Evolutionary conservation across 2,329 filamentous ascomycete genomes (phyloP), one percentile per base, ranked within the genome.

Genomic region (Aspergillus cejpii): DNA sequence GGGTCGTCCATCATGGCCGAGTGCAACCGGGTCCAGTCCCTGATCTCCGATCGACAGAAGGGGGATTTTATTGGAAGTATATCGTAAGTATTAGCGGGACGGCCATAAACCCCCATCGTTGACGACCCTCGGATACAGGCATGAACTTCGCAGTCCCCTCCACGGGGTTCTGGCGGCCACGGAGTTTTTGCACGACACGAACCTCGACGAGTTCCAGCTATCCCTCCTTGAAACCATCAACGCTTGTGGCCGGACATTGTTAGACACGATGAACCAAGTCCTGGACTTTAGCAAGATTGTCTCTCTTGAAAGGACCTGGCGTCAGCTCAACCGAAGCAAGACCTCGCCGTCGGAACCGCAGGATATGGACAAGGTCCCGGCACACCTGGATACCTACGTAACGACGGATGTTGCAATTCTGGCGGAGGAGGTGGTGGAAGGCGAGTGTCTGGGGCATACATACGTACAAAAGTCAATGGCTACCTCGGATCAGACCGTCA

Each of bases 341-440:
- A 58, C 58, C 8, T 47, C 57, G 2, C 39, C 51, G 6, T 53
- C 58, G 2, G 63, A 65, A 4, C 43, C 58, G 14, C 60, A 56
- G 43, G 53, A 56, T 8, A 52, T 59, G 5, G 60, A 66, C 40
- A 61, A 56, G 27, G 51, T 66, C 6, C 61, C 62, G 0, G 54
- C 61, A 3, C 61, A 64, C 21, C 48, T 67, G 29, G 65, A 67
- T 39, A 60, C 57, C 0, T 61, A 61, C 21, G 60, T 65, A 3
- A 55, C 56, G 6, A 64, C 71, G 0, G 69, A 75, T 45, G 56
- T 77, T 0, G 67, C 70, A 12, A 60, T 70, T 2, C 51, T 77
- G 8, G 68, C 74, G 0, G 76, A 78, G 55, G 75, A 78, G 50
- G 75, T 76, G 0, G 69, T 76, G 4, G 76, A 79, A 45, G 75